A percentile compares a stretch with the other conserved stretches of the same genome.
These are phyloP conservation scores for Stipa capillata DNA, from an alignment of 176 grass and related monocot species.

Conservation along the genomic window DNA sequence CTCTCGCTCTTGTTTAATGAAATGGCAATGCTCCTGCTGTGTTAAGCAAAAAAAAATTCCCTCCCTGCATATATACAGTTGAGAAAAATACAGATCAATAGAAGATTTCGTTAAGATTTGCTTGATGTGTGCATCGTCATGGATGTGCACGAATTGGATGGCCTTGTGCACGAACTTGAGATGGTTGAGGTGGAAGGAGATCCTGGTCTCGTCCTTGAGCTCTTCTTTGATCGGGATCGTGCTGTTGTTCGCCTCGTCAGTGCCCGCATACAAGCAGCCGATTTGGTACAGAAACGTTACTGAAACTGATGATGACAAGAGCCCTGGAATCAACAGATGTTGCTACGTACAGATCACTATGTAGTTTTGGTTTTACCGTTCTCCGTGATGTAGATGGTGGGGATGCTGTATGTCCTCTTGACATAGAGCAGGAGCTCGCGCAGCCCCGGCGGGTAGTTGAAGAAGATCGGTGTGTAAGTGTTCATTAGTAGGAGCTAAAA, in stretches of 20 bases:
- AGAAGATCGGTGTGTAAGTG: slow-evolving; percentile 18
- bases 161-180: slow-evolving; percentile 27
- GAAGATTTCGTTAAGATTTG: no score
- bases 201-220: slow-evolving; percentile 30
- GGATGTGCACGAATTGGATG: slow-evolving; percentile 26
- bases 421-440: slow-evolving; percentile 21
- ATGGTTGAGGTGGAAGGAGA: slow-evolving; percentile 31
- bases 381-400: slow-evolving; percentile 40
- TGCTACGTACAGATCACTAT: no score
- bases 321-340: no score
- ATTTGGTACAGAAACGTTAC: no score
- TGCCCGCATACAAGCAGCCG: neutral
- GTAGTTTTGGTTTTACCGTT: neutral
- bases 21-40: no score
- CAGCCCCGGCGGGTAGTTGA: slow-evolving; percentile 38
- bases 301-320: no score
- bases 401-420: slow-evolving; percentile 19
- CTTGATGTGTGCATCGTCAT: no score
- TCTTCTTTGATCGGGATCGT: slow-evolving; percentile 24
- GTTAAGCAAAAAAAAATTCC: no score
- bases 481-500: no score
- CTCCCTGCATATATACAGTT: no score
- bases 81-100: no score
- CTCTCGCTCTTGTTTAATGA: no score
- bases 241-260: slow-evolving; percentile 25